These are phyloP conservation scores for Ustilago esculenta DNA, from an alignment of 1,284 basidiomycete genomes.

Conservation along the genomic window DNA sequence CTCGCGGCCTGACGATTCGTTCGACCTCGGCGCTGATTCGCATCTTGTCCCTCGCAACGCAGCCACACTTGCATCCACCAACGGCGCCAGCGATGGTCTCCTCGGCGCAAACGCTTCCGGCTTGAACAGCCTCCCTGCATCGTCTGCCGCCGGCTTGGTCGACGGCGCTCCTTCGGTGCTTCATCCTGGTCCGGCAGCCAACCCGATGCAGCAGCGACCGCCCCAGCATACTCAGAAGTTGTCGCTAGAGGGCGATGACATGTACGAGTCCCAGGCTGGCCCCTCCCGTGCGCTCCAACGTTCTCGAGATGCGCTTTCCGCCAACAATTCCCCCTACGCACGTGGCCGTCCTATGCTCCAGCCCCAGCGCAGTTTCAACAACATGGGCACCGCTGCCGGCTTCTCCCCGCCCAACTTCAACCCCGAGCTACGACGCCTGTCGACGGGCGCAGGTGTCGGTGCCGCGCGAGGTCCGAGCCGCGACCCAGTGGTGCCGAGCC, in stretches of 20 bases:
- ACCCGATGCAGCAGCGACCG: conserved; percentile 17
- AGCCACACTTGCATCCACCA: background rate
- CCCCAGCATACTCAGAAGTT: conserved; percentile 7
- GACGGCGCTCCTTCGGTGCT: conserved; percentile 36
- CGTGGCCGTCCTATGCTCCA: conserved; percentile 22
- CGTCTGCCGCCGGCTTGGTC: conserved; percentile 9
- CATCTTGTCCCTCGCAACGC: conserved; percentile 8
- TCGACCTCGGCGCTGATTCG: conserved; percentile 15
- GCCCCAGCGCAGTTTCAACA: conserved; percentile 18
- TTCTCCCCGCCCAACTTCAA: conserved; percentile 31
- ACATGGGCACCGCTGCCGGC: conserved; percentile 7
- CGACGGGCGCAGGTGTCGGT: conserved; percentile 10
- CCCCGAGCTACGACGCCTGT: conserved; percentile 32
- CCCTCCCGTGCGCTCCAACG: conserved; percentile 34
- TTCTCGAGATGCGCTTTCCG: conserved; percentile 21
- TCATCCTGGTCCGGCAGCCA: conserved; percentile 17
- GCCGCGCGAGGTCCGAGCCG: conserved; percentile 17
- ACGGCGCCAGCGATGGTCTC: conserved; percentile 3
- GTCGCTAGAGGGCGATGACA: conserved; percentile 18
- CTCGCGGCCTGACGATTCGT: conserved; percentile 15
- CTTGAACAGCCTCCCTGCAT: conserved; percentile 7
- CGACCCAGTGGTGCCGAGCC: conserved; percentile 39
- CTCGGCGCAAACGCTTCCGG: conserved; percentile 1
- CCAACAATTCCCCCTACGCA: conserved; percentile 26
- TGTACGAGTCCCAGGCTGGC: conserved; percentile 42